Evolutionary conservation across 2,329 filamentous ascomycete species (phyloP), one percentile per base, ranked within the genome.

Genomic region (Neofusicoccum ribis): DNA sequence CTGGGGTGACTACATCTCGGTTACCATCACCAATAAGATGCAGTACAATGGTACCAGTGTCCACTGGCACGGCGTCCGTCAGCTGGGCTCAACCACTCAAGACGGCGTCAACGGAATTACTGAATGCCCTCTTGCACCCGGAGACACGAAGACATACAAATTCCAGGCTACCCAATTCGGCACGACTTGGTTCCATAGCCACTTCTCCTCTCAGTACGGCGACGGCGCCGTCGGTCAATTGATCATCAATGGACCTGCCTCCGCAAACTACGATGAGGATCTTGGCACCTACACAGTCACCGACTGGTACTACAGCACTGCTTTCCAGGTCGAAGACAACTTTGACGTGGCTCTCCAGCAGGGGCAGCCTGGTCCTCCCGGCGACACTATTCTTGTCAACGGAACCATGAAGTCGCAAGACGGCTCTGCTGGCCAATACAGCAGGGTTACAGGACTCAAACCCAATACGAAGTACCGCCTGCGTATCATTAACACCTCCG

Each of bases 111-210:
- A 77, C 27, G 80, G 83, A 31, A 72, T 86, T 17, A 85, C 84
- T 7, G 88, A 92, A 73, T 92, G 89, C 68, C 89, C 89, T 1
- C 87, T 91, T 66, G 79, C 87, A 3, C 88, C 89, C 0, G 85
- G 85, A 0, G 74, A 82, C 5, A 79, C 79, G 0, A 80, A 82
- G 51, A 87, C 84, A 1, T 90, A 90, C 74, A 82, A 74, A 3
- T 89, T 84, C 77, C 79, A 80, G 49, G 85, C 83, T 2, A 85
- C 81, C 0, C 80, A 82, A 67, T 81, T 80, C 50, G 80, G 80
- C 15, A 81, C 63, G 9, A 65, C 43, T 47, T 79, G 77, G 77
- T 79, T 78, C 65, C 78, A 80, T 63, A 72, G 69, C 41, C 80
- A 82, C 51, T 76, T 77, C 67, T 73, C 72, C 15, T 72, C 78